Percentiles rank a stretch among this genome's conserved stretches.
Evolutionary conservation across 1,284 basidiomycete genomes (phyloP).

Genomic region (Ustilago curta): DNA sequence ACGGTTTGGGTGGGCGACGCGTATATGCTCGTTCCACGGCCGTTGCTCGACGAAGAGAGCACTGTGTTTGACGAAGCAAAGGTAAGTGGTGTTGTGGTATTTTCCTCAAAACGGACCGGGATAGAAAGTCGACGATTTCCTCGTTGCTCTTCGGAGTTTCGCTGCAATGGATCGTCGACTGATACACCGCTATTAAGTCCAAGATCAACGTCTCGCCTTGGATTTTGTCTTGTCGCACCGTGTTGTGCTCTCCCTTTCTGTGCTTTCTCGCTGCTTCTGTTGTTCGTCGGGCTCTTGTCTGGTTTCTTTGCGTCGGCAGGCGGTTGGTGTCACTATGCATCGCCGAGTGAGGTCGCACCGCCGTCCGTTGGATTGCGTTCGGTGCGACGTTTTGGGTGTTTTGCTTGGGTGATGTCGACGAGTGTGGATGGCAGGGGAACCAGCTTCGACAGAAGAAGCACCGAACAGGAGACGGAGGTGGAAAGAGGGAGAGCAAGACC

Average conservation of each 20-base stretch:
- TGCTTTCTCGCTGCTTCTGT: background rate
- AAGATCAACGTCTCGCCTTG: conserved; percentile 15
- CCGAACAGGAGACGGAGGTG: background rate
- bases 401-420: background rate
- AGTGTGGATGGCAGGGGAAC: background rate
- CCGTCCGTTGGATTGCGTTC: conserved; percentile 20
- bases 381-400: background rate
- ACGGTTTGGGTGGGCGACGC: conserved; percentile 44
- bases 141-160: background rate
- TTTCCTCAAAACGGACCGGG: conserved; percentile 28
- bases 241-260: background rate
- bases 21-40: conserved; percentile 20
- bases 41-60: background rate
- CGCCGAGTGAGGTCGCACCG: conserved; percentile 8
- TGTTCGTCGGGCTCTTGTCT: background rate
- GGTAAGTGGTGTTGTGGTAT: background rate
- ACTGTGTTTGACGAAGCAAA: background rate
- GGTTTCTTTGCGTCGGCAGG: background rate
- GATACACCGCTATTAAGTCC: conserved; percentile 42
- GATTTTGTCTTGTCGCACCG: background rate
- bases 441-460: no score
- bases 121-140: conserved; percentile 41
- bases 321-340: conserved; percentile 17
- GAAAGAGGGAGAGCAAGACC: background rate
- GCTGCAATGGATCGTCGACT: conserved; percentile 29